These are phyloP conservation scores for Diaporthe citri DNA, from an alignment of 2,329 filamentous ascomycete genomes.

Conservation along the genomic window DNA sequence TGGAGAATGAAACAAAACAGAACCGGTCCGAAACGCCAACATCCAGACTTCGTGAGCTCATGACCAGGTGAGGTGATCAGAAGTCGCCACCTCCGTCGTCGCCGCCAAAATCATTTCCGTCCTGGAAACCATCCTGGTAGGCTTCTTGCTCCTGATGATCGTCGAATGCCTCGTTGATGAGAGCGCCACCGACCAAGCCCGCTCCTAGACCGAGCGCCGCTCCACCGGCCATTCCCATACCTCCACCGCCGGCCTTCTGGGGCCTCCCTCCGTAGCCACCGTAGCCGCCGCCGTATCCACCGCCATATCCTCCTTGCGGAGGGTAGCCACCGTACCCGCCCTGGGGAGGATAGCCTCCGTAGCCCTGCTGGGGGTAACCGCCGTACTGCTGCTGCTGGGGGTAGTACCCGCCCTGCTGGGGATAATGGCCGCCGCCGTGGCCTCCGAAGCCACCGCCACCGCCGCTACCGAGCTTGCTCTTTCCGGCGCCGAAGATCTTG, in stretches of 20 bases:
- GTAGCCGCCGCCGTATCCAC: conserved; percentile 47
- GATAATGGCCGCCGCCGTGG: conserved; percentile 45
- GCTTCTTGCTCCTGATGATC: conserved; percentile 62
- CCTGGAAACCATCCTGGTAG: conserved; percentile 50
- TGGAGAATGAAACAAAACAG: conserved; percentile 18
- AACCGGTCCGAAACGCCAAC: conserved; percentile 19
- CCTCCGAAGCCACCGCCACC: conserved; percentile 47
- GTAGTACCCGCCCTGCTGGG: conserved; percentile 52
- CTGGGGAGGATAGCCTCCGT: conserved; percentile 41
- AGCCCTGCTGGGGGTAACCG: conserved; percentile 51
- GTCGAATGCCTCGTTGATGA: conserved; percentile 77
- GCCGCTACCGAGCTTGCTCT: conserved; percentile 56
- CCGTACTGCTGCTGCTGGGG: conserved; percentile 47
- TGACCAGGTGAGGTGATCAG: conserved; percentile 44
- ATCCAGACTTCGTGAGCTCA: conserved; percentile 4
- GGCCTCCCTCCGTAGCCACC: conserved; percentile 50
- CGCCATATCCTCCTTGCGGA: conserved; percentile 48
- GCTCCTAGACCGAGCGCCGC: conserved; percentile 84
- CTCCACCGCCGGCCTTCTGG: conserved; percentile 50
- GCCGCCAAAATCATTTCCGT: conserved; percentile 16
- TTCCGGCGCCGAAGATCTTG: conserved; percentile 62
- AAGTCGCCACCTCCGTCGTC: conserved; percentile 54
- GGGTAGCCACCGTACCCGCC: conserved; percentile 45
- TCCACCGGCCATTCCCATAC: conserved; percentile 78
- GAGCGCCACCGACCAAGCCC: conserved; percentile 81